Percentiles rank a stretch among this genome's conserved stretches.
phyloP scores from a whole-genome alignment of 495 filamentous ascomycete genomes.

The Neurospora intermedia region DNA sequence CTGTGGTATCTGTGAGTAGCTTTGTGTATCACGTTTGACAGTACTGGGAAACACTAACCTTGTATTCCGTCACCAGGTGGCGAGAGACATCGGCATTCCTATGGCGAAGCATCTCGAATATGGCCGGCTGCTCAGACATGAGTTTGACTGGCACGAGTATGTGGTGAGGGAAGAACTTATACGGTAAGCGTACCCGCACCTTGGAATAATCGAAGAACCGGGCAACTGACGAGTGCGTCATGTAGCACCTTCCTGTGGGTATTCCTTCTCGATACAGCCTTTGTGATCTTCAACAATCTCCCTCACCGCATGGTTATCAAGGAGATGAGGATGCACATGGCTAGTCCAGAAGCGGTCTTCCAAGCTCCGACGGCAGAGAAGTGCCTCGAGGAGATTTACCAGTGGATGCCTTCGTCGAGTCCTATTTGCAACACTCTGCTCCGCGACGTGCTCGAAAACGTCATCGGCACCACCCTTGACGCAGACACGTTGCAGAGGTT shows the following conservation, averaged over 20 bases:
- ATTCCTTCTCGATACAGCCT: slow-evolving; percentile 21
- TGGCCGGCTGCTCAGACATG: slow-evolving; percentile 10
- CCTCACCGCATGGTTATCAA: slow-evolving; percentile 26
- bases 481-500: slow-evolving; percentile 5
- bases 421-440: slow-evolving; percentile 15
- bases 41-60: background rate
- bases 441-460: slow-evolving; percentile 17
- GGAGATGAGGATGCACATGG: slow-evolving; percentile 25
- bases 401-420: slow-evolving; percentile 13
- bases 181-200: slow-evolving; percentile 7
- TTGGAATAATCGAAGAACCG: background rate
- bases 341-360: slow-evolving; percentile 20
- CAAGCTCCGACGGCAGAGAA: slow-evolving; percentile 15
- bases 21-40: background rate
- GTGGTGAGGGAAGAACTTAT: slow-evolving; percentile 20
- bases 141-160: slow-evolving; percentile 19
- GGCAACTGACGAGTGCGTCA: background rate
- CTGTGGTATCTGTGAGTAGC: slow-evolving; percentile 17
- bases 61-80: slow-evolving; percentile 5
- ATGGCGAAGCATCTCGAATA: slow-evolving; percentile 19
- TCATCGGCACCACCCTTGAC: slow-evolving; percentile 10
- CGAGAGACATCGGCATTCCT: slow-evolving; percentile 19
- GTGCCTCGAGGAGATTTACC: slow-evolving; percentile 15
- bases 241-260: slow-evolving; percentile 16
- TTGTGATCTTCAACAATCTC: slow-evolving; percentile 26